Conservation (phyloP, 2,329 filamentous ascomycete genomes). For the Xylariomycetidae sp. region DNA sequence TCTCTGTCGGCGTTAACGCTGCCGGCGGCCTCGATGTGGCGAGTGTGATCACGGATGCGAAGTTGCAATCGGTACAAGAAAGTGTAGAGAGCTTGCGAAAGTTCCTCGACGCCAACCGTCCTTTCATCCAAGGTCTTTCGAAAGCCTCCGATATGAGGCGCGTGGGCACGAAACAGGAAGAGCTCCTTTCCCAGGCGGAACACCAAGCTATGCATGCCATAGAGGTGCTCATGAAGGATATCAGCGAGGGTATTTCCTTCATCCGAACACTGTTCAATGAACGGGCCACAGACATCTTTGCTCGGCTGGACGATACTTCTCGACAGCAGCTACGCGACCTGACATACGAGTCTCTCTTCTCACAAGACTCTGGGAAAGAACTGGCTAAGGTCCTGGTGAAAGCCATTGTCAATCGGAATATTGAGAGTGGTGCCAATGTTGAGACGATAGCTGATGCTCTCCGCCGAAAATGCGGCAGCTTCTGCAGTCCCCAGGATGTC, state of each 20-base stretch:
- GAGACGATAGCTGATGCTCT: conserved; percentile 96
- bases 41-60: conserved; percentile 60
- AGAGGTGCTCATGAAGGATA: conserved; percentile 77
- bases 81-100: conserved; percentile 71
- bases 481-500: conserved; percentile 95
- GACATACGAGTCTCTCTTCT: conserved; percentile 85
- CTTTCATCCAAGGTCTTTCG: conserved; percentile 89
- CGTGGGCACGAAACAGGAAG: conserved; percentile 77
- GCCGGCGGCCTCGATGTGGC: conserved; percentile 57
- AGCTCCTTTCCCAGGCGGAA: conserved; percentile 86
- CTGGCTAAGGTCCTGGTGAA: conserved; percentile 93
- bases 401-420: conserved; percentile 96
- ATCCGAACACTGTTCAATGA: conserved; percentile 93
- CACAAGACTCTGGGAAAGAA: conserved; percentile 70
- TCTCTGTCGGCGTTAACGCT: conserved; percentile 45
- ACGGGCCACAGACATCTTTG: conserved; percentile 79
- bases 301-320: conserved; percentile 63
- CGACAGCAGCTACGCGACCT: conserved; percentile 67
- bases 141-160: conserved; percentile 80
- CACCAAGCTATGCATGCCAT: conserved; percentile 87
- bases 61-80: conserved; percentile 71
- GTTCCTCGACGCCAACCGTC: conserved; percentile 82
- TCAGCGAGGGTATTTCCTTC: conserved; percentile 95
- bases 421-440: conserved; percentile 92
- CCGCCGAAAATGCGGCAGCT: conserved; percentile 85